Evolutionary conservation across 768 basidiomycete species (phyloP).

Genomic region (Rhodotorula diobovata): DNA sequence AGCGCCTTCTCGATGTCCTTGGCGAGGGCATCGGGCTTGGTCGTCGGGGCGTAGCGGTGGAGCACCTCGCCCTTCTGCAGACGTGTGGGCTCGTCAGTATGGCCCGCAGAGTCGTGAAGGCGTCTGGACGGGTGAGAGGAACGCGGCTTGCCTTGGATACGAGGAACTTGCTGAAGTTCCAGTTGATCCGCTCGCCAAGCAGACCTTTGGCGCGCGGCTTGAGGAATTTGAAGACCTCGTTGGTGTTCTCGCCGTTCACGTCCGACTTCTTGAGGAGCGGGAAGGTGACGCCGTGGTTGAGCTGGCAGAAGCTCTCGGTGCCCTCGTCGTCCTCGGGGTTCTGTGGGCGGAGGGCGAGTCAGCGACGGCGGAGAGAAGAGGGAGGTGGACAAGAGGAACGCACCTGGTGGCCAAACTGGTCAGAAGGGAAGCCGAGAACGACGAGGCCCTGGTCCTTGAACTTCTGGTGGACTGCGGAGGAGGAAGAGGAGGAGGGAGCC

Average conservation of each 20-base stretch:
- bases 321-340: conserved; percentile 28
- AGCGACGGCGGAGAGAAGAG: conserved; percentile 30
- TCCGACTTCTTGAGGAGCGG: conserved; percentile 83
- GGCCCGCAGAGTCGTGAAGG: no score
- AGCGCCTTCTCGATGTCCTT: conserved; percentile 57
- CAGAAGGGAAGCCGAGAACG: conserved; percentile 86
- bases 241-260: conserved; percentile 80
- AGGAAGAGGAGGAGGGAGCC: background rate
- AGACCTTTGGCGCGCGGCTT: conserved; percentile 73
- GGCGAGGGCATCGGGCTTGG: conserved; percentile 59
- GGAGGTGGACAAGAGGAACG: conserved; percentile 23
- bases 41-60: conserved; percentile 70
- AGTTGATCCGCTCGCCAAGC: conserved; percentile 62
- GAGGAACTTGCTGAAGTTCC: conserved; percentile 60
- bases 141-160: background rate
- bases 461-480: conserved; percentile 57
- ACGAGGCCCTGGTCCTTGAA: conserved; percentile 70
- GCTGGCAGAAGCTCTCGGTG: conserved; percentile 56
- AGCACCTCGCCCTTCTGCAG: conserved; percentile 56
- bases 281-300: conserved; percentile 85
- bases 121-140: background rate
- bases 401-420: conserved; percentile 85
- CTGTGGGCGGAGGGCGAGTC: background rate
- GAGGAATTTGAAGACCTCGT: conserved; percentile 78
- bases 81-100: background rate